Conservation (phyloP, 2,329 filamentous ascomycete species). For the Colletotrichum costaricense region DNA sequence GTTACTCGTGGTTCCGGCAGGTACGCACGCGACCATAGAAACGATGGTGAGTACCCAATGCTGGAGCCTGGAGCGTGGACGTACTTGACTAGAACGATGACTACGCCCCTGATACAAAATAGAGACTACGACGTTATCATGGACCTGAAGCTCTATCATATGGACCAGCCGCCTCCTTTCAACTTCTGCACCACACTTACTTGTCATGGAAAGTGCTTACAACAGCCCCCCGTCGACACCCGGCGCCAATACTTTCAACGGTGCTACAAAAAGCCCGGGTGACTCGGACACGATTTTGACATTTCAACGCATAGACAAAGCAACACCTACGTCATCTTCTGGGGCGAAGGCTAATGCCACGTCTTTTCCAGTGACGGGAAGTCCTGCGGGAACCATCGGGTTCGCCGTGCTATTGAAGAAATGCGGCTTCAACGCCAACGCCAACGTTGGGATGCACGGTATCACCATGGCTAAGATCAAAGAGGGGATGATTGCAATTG, state of each 20-base stretch:
- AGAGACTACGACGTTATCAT: neutral
- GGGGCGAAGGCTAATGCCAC: too few species aligned
- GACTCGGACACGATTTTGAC: neutral
- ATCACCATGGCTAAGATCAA: conserved; percentile 3
- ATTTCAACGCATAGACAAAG: neutral
- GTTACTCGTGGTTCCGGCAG: neutral
- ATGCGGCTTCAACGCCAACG: neutral
- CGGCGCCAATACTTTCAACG: neutral
- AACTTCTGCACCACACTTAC: neutral
- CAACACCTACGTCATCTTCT: neutral
- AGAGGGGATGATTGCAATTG: neutral
- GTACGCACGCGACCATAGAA: neutral
- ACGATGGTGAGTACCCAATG: neutral
- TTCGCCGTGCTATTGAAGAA: neutral
- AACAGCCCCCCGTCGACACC: neutral
- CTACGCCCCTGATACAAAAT: neutral
- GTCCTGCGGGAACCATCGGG: neutral
- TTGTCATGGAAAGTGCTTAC: neutral
- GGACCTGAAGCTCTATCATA: neutral
- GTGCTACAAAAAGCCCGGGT: neutral
- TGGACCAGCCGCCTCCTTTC: neutral
- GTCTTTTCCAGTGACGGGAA: too few species aligned
- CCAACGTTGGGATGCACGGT: neutral
- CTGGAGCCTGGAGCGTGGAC: too few species aligned
- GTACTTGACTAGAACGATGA: too few species aligned